A percentile compares a stretch with the other conserved stretches of the same genome.
phyloP scores from a whole-genome alignment of 2,329 filamentous ascomycete species.

The Cladosporium sp. region DNA sequence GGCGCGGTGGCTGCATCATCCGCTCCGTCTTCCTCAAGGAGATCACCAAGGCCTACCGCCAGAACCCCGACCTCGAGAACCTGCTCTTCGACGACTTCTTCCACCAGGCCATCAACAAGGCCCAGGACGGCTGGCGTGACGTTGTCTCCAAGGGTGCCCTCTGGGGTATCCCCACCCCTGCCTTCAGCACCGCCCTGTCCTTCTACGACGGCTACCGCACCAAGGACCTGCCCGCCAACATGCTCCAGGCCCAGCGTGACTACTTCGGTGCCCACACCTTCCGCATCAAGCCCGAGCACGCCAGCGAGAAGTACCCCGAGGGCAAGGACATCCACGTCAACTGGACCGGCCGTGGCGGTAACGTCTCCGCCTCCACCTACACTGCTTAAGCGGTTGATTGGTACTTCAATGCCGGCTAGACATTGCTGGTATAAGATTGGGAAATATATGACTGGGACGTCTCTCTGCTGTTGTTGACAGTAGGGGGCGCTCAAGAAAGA shows the following conservation, averaged over 20 bases:
- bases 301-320: slow-evolving; percentile 64
- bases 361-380: slow-evolving; percentile 96
- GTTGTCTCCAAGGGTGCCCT: slow-evolving; percentile 88
- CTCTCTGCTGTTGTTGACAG: neutral
- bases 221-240: slow-evolving; percentile 94
- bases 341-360: slow-evolving; percentile 98
- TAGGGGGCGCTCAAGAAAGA: neutral
- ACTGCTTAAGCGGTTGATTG: slow-evolving; percentile 64
- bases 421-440: neutral
- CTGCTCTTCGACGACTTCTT: slow-evolving; percentile 99
- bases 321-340: slow-evolving; percentile 96
- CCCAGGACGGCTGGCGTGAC: slow-evolving; percentile 84
- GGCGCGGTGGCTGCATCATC: slow-evolving; percentile 99
- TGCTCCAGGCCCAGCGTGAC: slow-evolving; percentile 97
- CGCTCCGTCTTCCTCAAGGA: slow-evolving; percentile 99
- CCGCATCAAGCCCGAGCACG: slow-evolving; percentile 50
- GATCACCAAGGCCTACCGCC: slow-evolving; percentile 95
- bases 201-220: slow-evolving; percentile 99
- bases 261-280: slow-evolving; percentile 78
- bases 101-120: slow-evolving; percentile 97
- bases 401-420: neutral
- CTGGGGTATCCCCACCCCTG: slow-evolving; percentile 92
- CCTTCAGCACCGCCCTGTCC: slow-evolving; percentile 93
- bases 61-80: slow-evolving; percentile 93
- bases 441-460: neutral